Conservation (phyloP, 2,329 filamentous ascomycete species). For the Plectosphaerella plurivora region DNA sequence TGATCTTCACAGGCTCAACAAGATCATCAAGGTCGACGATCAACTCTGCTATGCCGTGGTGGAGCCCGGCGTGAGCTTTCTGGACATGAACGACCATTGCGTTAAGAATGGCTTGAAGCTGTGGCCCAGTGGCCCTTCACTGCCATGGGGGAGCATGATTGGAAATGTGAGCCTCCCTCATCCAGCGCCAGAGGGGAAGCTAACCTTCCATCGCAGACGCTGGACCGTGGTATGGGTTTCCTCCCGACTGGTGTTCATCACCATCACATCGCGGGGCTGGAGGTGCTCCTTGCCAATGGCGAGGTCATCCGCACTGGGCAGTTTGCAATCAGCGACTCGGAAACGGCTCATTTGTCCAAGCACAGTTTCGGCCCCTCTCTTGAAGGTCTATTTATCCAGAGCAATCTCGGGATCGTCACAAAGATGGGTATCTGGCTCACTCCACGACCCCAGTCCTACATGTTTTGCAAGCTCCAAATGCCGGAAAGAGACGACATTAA, state of each 20-base stretch:
- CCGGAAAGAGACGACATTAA: constrained; percentile 39
- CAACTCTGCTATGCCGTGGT: constrained; percentile 38
- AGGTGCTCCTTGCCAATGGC: constrained; percentile 37
- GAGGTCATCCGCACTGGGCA: constrained; percentile 38
- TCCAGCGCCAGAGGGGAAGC: background rate
- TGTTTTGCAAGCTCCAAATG: constrained; percentile 41
- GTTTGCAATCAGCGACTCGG: constrained; percentile 33
- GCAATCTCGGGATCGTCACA: constrained; percentile 49
- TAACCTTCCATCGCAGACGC: constrained; percentile 16
- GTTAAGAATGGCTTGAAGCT: constrained; percentile 25
- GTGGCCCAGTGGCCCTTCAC: constrained; percentile 39
- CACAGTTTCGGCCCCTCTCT: constrained; percentile 35
- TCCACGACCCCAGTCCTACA: constrained; percentile 37
- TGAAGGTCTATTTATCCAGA: constrained; percentile 47
- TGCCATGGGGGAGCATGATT: constrained; percentile 40
- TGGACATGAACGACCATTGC: constrained; percentile 29
- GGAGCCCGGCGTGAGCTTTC: constrained; percentile 39
- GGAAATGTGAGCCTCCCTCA: constrained; percentile 18
- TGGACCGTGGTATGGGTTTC: constrained; percentile 38
- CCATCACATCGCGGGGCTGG: constrained; percentile 28
- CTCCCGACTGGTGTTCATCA: constrained; percentile 33
- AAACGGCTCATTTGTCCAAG: constrained; percentile 30
- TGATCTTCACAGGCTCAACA: constrained; percentile 36
- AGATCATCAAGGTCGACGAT: constrained; percentile 35
- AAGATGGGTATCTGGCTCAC: constrained; percentile 46